Evolutionary conservation across 352 stramenopile genomes (phyloP), one percentile per base, ranked within the genome.

Genomic region (Pythium oligandrum): DNA sequence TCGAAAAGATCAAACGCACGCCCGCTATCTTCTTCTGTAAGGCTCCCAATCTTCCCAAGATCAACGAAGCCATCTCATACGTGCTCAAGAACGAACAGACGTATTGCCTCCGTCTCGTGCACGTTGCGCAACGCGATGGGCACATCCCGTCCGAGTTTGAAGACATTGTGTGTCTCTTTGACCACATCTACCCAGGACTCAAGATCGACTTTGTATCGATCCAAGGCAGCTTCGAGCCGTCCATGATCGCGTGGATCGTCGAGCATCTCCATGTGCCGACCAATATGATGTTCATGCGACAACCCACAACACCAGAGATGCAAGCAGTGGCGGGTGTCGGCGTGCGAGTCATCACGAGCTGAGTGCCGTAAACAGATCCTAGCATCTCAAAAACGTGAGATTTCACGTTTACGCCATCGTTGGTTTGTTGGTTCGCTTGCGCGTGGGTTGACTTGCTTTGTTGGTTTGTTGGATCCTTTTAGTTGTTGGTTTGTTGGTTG

Each of bases 261-360:
- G 60, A 71, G 52, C 71, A 78, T 7, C 73, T 96, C 56, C 59
- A 69, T 1, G 68, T 97, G 1, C 77, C 75, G 2, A 83, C 68
- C 39, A 96, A 93, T 59, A 88, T 90, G 73, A 95, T 96, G 81
- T 94, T 97, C 61, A 96, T 97, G 65, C 71, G 71, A 6, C 88
- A 90, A 57, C 85, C 86, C 2, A 72, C 86, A 39, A 83, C 74
- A 59, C 61, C 83, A 40, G 89, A 80, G 36, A 79, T 83, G 26
- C 84, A 96, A 55, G 77, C 83, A 34, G 73, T 96, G 26, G 83
- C 73, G 33, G 67, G 78, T 6, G 54, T 88, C 4, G 84, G 84
- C 26, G 70, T 95, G 32, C 76, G 84, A 37, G 70, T 95, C 46
- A 93, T 94, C 52, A 90, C 79, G 3, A 64, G 43, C 8, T 48